Conservation (phyloP, 2,329 filamentous ascomycete genomes). For the Diaporthe sp. region DNA sequence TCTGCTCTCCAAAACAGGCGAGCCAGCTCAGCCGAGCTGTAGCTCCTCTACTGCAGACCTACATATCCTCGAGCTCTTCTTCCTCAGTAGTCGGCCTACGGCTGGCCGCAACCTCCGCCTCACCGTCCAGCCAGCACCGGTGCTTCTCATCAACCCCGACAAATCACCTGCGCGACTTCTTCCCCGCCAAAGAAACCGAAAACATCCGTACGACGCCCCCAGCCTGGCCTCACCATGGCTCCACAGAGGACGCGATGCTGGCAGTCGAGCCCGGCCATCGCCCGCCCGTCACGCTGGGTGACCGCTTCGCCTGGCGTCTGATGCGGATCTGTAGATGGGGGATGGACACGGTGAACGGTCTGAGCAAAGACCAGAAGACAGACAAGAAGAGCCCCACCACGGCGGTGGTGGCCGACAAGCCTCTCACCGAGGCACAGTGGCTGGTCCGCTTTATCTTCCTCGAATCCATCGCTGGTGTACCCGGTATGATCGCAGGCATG, state of each 20-base stretch:
- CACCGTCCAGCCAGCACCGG: slow-evolving; percentile 48
- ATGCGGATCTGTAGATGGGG: slow-evolving; percentile 83
- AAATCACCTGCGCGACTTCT: slow-evolving; percentile 69
- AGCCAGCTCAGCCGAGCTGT: slow-evolving; percentile 46
- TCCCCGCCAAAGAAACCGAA: slow-evolving; percentile 72
- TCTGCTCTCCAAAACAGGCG: slow-evolving; percentile 48
- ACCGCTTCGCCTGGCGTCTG: slow-evolving; percentile 82
- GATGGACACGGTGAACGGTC: slow-evolving; percentile 85
- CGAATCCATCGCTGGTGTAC: slow-evolving; percentile 94
- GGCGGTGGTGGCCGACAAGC: slow-evolving; percentile 65
- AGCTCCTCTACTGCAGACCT: slow-evolving; percentile 40
- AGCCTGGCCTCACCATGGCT: slow-evolving; percentile 80
- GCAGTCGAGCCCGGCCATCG: slow-evolving; percentile 83
- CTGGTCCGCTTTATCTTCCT: slow-evolving; percentile 92
- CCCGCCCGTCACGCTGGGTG: slow-evolving; percentile 78
- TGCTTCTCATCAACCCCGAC: slow-evolving; percentile 65
- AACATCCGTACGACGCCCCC: slow-evolving; percentile 74
- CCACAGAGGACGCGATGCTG: slow-evolving; percentile 84
- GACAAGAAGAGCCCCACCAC: slow-evolving; percentile 71
- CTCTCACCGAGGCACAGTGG: slow-evolving; percentile 90
- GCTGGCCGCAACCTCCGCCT: slow-evolving; percentile 46
- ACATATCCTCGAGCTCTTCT: slow-evolving; percentile 30
- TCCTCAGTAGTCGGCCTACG: slow-evolving; percentile 46
- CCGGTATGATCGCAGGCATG: slow-evolving; percentile 98
- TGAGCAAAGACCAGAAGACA: slow-evolving; percentile 78